These are phyloP conservation scores for Nakazawaea ishiwadae DNA, from an alignment of 805 yeast genomes.

Conservation along the genomic window DNA sequence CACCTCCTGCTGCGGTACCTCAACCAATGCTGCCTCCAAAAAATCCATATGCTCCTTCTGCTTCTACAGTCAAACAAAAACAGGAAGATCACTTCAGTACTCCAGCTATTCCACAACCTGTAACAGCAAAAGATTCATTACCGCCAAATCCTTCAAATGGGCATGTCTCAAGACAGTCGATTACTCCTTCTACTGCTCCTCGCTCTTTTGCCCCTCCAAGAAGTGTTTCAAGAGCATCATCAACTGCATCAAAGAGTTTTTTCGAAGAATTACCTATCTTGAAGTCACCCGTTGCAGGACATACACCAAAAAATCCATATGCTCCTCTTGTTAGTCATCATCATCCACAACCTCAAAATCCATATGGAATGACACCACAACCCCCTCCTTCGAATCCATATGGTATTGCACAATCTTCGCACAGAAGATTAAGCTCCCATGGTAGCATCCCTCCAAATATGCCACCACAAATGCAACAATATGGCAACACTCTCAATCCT, in stretches of 20 bases:
- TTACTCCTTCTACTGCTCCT: background rate
- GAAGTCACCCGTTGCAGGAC: background rate
- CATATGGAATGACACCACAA: background rate
- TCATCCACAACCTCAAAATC: background rate
- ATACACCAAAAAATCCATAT: slow-evolving; percentile 10
- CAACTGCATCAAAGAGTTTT: slow-evolving; percentile 9
- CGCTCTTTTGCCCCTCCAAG: background rate
- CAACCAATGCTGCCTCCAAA: slow-evolving; percentile 5
- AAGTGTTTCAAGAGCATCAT: slow-evolving; percentile 7
- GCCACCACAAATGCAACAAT: background rate
- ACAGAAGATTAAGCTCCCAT: slow-evolving; percentile 4
- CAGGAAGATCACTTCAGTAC: background rate
- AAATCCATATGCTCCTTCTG: slow-evolving; percentile 11
- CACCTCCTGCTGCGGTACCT: slow-evolving; percentile 1
- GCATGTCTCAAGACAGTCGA: background rate
- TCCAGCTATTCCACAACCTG: slow-evolving; percentile 3
- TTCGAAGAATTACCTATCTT: slow-evolving; percentile 12
- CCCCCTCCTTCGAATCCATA: slow-evolving; percentile 6
- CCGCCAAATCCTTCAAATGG: background rate
- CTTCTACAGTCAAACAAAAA: background rate
- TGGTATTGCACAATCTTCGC: slow-evolving; percentile 5
- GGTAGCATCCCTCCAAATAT: slow-evolving; percentile 1
- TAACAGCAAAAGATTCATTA: slow-evolving; percentile 8
- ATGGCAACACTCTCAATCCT: background rate
- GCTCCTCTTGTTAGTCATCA: slow-evolving; percentile 6